A percentile compares a stretch with the other conserved stretches of the same genome.
These are phyloP conservation scores for Andrographis paniculata DNA, from an alignment of 305 asterid genomes.

Conservation along the genomic window DNA sequence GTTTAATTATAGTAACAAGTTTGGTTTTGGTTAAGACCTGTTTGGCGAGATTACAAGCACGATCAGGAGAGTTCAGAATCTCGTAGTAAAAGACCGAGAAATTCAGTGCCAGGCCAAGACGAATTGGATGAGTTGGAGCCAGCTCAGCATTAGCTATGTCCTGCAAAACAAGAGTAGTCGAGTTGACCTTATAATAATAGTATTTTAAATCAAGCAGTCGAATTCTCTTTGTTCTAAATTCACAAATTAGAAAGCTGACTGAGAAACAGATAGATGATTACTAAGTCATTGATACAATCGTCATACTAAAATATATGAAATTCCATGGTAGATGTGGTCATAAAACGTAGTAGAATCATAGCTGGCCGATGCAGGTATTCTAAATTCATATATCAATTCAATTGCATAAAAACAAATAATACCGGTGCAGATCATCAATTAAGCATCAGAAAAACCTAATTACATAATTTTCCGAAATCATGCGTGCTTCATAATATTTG, in stretches of 20 bases:
- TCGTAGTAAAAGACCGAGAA: constrained; percentile 88
- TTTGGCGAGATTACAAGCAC: constrained; percentile 83
- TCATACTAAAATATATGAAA: too few relatives aligned
- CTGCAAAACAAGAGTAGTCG: constrained; percentile 21
- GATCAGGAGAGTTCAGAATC: constrained; percentile 76
- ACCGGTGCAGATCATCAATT: neutral
- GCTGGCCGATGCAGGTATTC: too few relatives aligned
- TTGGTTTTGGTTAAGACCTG: constrained; percentile 34
- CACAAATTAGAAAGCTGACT: too few relatives aligned
- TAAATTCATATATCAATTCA: too few relatives aligned
- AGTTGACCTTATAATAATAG: too few relatives aligned
- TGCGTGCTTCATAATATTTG: constrained; percentile 2
- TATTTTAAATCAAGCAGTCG: neutral
- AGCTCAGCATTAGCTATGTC: constrained; percentile 73
- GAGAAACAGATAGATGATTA: too few relatives aligned
- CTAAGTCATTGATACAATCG: too few relatives aligned
- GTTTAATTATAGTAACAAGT: neutral
- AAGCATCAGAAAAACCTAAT: neutral
- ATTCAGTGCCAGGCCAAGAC: constrained; percentile 85
- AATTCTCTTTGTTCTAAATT: neutral
- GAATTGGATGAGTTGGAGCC: constrained; percentile 82
- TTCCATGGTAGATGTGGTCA: too few relatives aligned
- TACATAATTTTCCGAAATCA: constrained; percentile 4
- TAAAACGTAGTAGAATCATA: too few relatives aligned
- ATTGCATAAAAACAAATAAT: neutral